Percentiles rank a stretch among this genome's conserved stretches.
These are phyloP conservation scores for Beauveria sp. DNA, from an alignment of 2,329 filamentous ascomycete genomes.

Conservation along the genomic window DNA sequence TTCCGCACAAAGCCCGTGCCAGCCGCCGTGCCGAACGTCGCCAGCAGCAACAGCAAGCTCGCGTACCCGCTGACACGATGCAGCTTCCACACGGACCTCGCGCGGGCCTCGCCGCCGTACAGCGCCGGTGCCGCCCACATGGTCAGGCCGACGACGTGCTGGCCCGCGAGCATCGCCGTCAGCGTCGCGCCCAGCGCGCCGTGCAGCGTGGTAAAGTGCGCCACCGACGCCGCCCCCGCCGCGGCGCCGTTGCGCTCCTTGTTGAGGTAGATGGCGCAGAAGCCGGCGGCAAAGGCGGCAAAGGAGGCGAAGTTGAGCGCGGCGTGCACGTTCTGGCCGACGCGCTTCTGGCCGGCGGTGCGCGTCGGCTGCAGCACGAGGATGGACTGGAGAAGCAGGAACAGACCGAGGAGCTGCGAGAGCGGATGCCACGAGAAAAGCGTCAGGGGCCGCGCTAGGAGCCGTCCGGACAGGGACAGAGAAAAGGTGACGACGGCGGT, in stretches of 20 bases:
- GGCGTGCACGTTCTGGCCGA: slow-evolving; percentile 56
- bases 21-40: slow-evolving; percentile 67
- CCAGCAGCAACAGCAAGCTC: slow-evolving; percentile 61
- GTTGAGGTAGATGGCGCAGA: slow-evolving; percentile 73
- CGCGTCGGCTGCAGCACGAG: slow-evolving; percentile 84
- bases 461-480: slow-evolving; percentile 67
- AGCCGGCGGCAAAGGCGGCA: slow-evolving; percentile 53
- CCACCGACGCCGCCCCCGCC: slow-evolving; percentile 10
- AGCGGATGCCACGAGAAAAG: slow-evolving; percentile 88
- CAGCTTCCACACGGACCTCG: slow-evolving; percentile 83
- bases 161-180: slow-evolving; percentile 49
- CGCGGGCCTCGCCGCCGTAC: slow-evolving; percentile 71
- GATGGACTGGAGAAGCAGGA: slow-evolving; percentile 71
- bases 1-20: slow-evolving; percentile 66
- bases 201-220: slow-evolving; percentile 74
- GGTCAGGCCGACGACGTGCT: slow-evolving; percentile 72
- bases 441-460: slow-evolving; percentile 63
- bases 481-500: slow-evolving; percentile 68
- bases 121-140: slow-evolving; percentile 69
- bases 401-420: slow-evolving; percentile 56
- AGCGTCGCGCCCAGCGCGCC: slow-evolving; percentile 68
- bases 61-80: slow-evolving; percentile 74
- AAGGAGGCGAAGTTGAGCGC: slow-evolving; percentile 60
- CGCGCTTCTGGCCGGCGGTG: slow-evolving; percentile 63
- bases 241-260: slow-evolving; percentile 58